Conservation (phyloP, 768 basidiomycete species). For the Pleurotus tuoliensis region DNA sequence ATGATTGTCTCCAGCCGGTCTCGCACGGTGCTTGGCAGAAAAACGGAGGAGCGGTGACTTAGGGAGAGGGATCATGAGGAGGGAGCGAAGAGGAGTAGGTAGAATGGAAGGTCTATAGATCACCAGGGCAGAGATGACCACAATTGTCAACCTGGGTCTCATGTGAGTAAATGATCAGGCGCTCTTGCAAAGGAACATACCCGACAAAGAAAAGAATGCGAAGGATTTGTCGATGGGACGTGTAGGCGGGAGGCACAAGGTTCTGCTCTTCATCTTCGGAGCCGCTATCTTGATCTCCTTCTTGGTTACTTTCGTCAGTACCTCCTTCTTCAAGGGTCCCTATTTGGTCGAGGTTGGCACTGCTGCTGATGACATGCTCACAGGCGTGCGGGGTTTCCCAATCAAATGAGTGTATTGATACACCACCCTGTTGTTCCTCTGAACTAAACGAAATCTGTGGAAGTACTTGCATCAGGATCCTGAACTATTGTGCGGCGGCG, state of each 20-base stretch:
- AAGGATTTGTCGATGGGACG: neutral
- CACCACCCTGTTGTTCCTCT: slow-evolving; percentile 1
- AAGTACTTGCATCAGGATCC: too few relatives aligned
- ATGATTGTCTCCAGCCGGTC: neutral
- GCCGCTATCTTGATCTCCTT: neutral
- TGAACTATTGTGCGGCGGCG: too few relatives aligned
- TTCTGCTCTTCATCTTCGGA: neutral
- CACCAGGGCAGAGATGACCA: neutral
- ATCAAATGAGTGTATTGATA: neutral
- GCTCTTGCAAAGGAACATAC: neutral
- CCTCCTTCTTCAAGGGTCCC: neutral
- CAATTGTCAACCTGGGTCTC: neutral
- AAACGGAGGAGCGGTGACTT: neutral
- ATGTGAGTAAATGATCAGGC: neutral
- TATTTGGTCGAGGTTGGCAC: neutral
- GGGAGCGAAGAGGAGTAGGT: neutral
- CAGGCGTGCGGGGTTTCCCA: slow-evolving; percentile 4
- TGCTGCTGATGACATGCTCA: neutral
- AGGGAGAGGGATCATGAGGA: slow-evolving; percentile 1
- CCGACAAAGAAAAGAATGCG: neutral
- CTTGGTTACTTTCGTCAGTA: neutral
- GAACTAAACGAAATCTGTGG: neutral
- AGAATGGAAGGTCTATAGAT: neutral
- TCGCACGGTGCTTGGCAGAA: neutral
- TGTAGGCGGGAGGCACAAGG: neutral